Base-by-base conservation (phyloP, 106 monocot species). In the Dendrobium catenatum region DNA sequence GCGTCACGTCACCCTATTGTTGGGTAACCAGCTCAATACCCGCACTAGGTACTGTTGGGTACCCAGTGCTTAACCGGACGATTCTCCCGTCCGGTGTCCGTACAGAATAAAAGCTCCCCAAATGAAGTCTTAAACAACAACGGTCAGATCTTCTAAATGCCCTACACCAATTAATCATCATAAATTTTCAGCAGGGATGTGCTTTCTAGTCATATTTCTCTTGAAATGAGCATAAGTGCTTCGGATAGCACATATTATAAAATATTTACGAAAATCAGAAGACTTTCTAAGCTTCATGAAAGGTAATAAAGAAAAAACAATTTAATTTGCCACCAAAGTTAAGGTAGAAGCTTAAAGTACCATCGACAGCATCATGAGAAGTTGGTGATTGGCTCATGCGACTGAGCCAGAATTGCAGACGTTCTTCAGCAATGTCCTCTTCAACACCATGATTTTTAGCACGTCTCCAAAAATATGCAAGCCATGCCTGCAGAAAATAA, bases 291-390 rank as follows among this genome's bases (percentile, higher is more conserved):
- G 42, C 42, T 18, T 73, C 5, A 8, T 18, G 42, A 42, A 43
- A 74, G 5, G 22, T 20, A 4, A 44, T 19, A 7, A 20, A 74
- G 40, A 6, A 20, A 44, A 20, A 20, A 43, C 17, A 42, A 19
- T 9, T 3, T 16, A 73, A 19, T 24, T 16, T 40, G 40, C 6
- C 1, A 27, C 2, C 4, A 17, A 70, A 15, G 15, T 70, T 9
- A 10, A 29, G 15, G 6, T 61, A n/a, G 10, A 70, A 70, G 20
- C 4, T 70, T 44, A 29, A 68, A 80, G 26, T 79, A 96, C 96
- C 96, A 84, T 96, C 96, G 78, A 96, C 86, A 49, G 91, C 93
- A 82, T 96, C 96, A 77, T 92, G 93, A 75, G 96, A 91, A 41
- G 91, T 94, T 33, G 86, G 86, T 81, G 85, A 27, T 68, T 94